Evolutionary conservation across 176 grass and related monocot genomes (phyloP).

Genomic region (Ensete glaucum): DNA sequence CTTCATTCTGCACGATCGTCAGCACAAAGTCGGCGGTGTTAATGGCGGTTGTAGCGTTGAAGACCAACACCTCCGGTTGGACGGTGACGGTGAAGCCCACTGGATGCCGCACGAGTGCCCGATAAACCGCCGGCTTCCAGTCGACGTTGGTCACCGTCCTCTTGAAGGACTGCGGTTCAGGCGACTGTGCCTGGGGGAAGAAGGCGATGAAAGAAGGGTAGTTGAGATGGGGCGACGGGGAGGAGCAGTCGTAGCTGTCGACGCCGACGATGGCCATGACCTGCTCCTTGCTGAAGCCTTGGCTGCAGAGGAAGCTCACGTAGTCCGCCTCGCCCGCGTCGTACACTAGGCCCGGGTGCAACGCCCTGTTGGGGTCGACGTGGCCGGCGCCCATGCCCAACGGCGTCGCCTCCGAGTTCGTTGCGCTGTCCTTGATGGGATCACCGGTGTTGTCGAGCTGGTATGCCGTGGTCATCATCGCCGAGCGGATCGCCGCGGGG

Average conservation of each 20-base stretch:
- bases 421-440: conserved; percentile 33
- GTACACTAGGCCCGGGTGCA: not conserved
- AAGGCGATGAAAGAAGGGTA: not conserved
- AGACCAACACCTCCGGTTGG: too few species aligned
- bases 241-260: not conserved
- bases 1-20: too few species aligned
- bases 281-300: not conserved
- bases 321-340: not conserved
- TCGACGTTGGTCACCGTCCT: not conserved
- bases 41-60: too few species aligned
- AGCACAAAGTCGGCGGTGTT: too few species aligned
- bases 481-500: conserved; percentile 63
- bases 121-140: too few species aligned
- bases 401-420: not conserved
- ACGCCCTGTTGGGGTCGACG: not conserved
- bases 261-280: conserved; percentile 14
- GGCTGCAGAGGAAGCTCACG: not conserved
- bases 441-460: conserved; percentile 28
- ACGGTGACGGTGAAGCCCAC: too few species aligned
- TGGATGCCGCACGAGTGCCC: too few species aligned
- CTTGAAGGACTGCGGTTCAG: not conserved
- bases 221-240: not conserved
- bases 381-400: not conserved
- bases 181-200: not conserved
- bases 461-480: conserved; percentile 70